Percentiles rank a stretch among this genome's conserved stretches.
These are phyloP conservation scores for Taiozyma sp. DNA, from an alignment of 1,139 yeast genomes.

Conservation along the genomic window DNA sequence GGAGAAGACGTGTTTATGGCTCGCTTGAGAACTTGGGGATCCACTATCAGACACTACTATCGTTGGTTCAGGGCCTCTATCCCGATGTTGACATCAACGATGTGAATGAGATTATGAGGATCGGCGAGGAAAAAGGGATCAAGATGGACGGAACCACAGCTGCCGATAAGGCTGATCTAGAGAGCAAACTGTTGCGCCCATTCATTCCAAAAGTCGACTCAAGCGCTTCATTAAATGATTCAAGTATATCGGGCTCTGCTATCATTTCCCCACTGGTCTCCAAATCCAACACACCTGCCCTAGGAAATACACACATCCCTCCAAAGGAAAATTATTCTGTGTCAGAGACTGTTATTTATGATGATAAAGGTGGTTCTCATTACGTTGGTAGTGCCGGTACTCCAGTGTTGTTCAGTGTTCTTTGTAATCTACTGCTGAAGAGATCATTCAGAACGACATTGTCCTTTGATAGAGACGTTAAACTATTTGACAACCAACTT, in stretches of 20 bases:
- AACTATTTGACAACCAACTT: slow-evolving; percentile 13
- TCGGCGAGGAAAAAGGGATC: slow-evolving; percentile 32
- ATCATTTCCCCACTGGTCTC: neutral
- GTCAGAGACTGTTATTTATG: slow-evolving; percentile 33
- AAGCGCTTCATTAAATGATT: neutral
- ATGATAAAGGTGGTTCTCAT: slow-evolving; percentile 38
- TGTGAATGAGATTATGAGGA: slow-evolving; percentile 31
- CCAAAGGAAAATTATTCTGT: slow-evolving; percentile 4
- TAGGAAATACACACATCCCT: neutral
- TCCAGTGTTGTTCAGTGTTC: slow-evolving; percentile 33
- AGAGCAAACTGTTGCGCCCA: slow-evolving; percentile 20
- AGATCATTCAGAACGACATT: slow-evolving; percentile 27
- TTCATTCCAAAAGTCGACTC: slow-evolving; percentile 13
- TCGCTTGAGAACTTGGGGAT: slow-evolving; percentile 34
- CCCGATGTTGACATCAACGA: slow-evolving; percentile 39
- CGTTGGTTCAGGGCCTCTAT: slow-evolving; percentile 33
- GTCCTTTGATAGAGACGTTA: slow-evolving; percentile 22
- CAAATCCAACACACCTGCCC: neutral
- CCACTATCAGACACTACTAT: slow-evolving; percentile 35
- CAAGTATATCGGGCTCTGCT: neutral
- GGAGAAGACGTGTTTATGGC: slow-evolving; percentile 34
- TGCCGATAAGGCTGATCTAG: slow-evolving; percentile 13
- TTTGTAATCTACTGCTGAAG: slow-evolving; percentile 35
- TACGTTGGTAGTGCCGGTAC: slow-evolving; percentile 39
- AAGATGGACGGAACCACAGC: slow-evolving; percentile 26